phyloP scores from a whole-genome alignment of 108 stramenopile genomes.

The Schizochytrium sp. region DNA sequence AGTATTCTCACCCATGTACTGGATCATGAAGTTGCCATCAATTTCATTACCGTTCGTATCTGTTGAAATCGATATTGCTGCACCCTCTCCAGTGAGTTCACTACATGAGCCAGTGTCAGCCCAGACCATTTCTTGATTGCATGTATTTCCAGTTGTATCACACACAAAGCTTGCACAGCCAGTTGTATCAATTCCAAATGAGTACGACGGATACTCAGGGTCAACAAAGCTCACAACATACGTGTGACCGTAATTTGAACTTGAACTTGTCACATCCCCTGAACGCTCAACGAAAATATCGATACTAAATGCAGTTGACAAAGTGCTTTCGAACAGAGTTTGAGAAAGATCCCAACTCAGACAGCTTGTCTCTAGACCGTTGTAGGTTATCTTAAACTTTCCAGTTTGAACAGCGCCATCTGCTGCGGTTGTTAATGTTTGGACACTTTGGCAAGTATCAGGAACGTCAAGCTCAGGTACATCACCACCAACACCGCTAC shows the following conservation, averaged over 20 bases:
- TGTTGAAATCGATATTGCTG: not conserved
- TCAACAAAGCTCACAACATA: not conserved
- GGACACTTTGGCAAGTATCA: not conserved
- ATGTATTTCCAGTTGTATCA: not conserved
- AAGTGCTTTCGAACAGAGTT: not conserved
- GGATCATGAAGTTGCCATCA: not conserved
- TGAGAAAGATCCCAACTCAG: constrained; percentile 12
- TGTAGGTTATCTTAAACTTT: not conserved
- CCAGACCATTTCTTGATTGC: not conserved
- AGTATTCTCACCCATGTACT: constrained; percentile 7
- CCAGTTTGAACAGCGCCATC: not conserved
- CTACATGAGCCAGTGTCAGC: not conserved
- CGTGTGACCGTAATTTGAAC: constrained; percentile 12
- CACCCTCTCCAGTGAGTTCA: constrained; percentile 31
- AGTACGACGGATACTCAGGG: not conserved
- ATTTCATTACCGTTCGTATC: not conserved
- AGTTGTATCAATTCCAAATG: not conserved
- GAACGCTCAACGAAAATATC: not conserved
- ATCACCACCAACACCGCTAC: constrained; percentile 79
- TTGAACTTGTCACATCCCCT: constrained; percentile 30
- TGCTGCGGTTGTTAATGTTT: not conserved
- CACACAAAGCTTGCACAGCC: not conserved
- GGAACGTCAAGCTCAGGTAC: constrained; percentile 66
- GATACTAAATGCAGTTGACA: not conserved
- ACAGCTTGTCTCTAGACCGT: not conserved